Evolutionary conservation across 169 alveolate species (phyloP).

Genomic region (Cryptosporidium sp.): DNA sequence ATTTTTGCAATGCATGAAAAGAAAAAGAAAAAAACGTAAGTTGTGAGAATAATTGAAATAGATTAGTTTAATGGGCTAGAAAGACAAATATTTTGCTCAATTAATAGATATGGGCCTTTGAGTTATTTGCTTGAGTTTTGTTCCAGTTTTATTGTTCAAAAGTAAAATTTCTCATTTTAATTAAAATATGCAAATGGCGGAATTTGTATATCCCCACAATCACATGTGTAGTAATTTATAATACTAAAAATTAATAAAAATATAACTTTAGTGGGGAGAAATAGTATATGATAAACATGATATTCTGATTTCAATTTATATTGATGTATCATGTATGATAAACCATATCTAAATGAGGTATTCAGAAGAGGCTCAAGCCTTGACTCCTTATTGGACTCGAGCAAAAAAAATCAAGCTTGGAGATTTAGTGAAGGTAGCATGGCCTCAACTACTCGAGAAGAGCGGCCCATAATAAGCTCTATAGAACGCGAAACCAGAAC

Average conservation of each 20-base stretch:
- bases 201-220: slow-evolving; percentile 41
- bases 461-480: neutral
- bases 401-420: neutral
- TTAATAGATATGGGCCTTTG: neutral
- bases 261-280: neutral
- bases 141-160: neutral
- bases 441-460: neutral
- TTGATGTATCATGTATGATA: slow-evolving; percentile 3
- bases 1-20: neutral
- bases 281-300: neutral
- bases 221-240: slow-evolving; percentile 22
- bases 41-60: no score
- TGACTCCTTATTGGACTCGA: neutral
- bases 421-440: neutral
- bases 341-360: neutral
- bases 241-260: slow-evolving; percentile 7
- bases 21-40: neutral
- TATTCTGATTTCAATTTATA: neutral
- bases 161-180: neutral
- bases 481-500: slow-evolving; percentile 21
- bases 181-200: slow-evolving; percentile 11
- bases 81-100: neutral
- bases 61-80: neutral
- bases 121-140: neutral
- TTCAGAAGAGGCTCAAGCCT: slow-evolving; percentile 4